These are phyloP conservation scores for Globisporangium solare DNA, from an alignment of 352 stramenopile genomes.

Conservation along the genomic window DNA sequence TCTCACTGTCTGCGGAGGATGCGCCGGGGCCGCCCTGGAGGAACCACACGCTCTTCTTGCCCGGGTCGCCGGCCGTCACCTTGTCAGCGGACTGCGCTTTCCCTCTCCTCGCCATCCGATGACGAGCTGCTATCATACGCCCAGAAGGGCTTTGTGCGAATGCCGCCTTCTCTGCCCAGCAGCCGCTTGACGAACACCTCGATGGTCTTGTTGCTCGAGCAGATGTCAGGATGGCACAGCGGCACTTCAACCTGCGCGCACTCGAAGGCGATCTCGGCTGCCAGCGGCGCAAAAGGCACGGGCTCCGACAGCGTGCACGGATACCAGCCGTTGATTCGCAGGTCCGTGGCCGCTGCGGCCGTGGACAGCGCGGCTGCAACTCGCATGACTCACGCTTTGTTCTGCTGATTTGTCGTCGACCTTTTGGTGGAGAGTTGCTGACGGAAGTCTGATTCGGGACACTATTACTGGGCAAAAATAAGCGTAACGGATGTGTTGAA, in stretches of 20 bases:
- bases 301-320: conserved; percentile 22
- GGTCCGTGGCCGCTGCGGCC: conserved; percentile 7
- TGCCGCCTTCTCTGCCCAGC: conserved; percentile 3
- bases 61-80: too few species aligned
- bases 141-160: conserved; percentile 15
- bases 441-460: too few species aligned
- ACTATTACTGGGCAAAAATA: too few species aligned
- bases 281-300: not conserved
- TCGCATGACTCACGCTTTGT: too few species aligned
- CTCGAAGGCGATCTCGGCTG: conserved; percentile 17
- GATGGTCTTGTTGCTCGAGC: conserved; percentile 47
- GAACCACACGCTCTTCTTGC: conserved; percentile 31
- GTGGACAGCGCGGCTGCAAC: too few species aligned
- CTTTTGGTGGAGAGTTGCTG: too few species aligned
- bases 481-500: too few species aligned
- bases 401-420: too few species aligned
- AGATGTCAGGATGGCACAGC: conserved; percentile 68
- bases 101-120: too few species aligned
- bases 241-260: conserved; percentile 64
- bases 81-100: too few species aligned
- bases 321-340: conserved; percentile 60
- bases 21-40: conserved; percentile 36
- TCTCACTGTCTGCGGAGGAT: too few species aligned
- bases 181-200: conserved; percentile 39
- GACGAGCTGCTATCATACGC: not conserved